Evolutionary conservation across 257 asterid genomes (phyloP).

Genomic region (Knoxia roxburghii): DNA sequence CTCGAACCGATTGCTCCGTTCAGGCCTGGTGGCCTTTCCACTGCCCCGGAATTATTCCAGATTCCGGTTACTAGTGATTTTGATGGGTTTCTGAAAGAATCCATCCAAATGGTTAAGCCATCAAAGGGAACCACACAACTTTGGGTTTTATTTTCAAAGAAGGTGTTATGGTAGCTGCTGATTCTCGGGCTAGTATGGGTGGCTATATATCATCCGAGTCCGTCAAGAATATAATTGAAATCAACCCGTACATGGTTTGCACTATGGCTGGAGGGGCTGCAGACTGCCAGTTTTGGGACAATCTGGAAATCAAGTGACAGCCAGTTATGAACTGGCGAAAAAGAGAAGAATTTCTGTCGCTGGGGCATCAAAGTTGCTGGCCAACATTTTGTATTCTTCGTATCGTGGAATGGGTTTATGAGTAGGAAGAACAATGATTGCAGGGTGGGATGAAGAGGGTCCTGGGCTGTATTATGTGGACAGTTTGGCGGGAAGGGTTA

Average conservation of each 20-base stretch:
- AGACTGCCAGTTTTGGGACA: conserved; percentile 94
- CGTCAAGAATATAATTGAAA: conserved; percentile 85
- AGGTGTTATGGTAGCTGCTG: conserved; percentile 95
- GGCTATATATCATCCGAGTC: conserved; percentile 92
- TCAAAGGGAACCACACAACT: conserved; percentile 96
- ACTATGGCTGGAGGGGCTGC: conserved; percentile 99
- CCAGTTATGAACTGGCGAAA: conserved; percentile 93
- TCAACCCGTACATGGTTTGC: conserved; percentile 86
- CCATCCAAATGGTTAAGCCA: conserved; percentile 95
- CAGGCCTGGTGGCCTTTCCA: conserved; percentile 37
- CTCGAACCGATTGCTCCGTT: conserved; percentile 58
- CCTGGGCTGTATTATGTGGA: conserved; percentile 92
- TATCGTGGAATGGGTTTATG: conserved; percentile 96
- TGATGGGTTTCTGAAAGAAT: conserved; percentile 88
- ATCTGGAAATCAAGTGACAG: conserved; percentile 76
- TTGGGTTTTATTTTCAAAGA: conserved; percentile 79
- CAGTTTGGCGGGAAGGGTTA: conserved; percentile 94
- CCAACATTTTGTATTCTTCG: conserved; percentile 83
- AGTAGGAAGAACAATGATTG: conserved; percentile 95
- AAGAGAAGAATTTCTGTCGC: conserved; percentile 92
- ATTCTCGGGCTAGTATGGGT: conserved; percentile 98
- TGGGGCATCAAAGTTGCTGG: conserved; percentile 87
- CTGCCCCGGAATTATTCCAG: conserved; percentile 51
- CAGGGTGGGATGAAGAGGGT: conserved; percentile 99
- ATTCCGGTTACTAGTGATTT: conserved; percentile 62